Evolutionary conservation across 306 rosid species (phyloP), one percentile per base, ranked within the genome.

Genomic region (Medicago arabica): DNA sequence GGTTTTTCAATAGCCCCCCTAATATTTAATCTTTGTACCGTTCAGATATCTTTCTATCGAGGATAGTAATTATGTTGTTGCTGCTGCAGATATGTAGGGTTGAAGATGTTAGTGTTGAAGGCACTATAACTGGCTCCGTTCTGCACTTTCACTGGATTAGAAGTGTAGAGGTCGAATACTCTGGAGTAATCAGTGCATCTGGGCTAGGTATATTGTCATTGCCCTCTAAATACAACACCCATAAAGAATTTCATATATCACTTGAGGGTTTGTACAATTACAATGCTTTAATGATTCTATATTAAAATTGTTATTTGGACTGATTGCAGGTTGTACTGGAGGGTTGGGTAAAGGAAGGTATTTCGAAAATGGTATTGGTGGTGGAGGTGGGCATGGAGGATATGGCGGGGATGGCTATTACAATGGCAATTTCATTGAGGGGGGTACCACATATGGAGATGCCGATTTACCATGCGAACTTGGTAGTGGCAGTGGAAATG

Each of bases 401-500:
- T 83, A 81, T 81, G 98, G 98, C n/a, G 98, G 97, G 36, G 93
- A 92, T 71, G 98, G 97, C 65, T 92, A 85, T 83, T 95, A 85
- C 67, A 62, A 85, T 44, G 97, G 96, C 15, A 89, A 69, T 73
- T 95, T 84, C 71, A 86, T 92, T 80, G 96, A 92, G 15, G 99
- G 99, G 10, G 99, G 99, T 79, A 71, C 49, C 61, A 63, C 88
- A 16, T 89, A 95, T 75, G 99, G 99, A 72, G 85, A 95, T 88
- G 91, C 81, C 68, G 92, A 89, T 80, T 81, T 95, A 72, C 99
- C 99, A 3, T 95, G 99, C 83, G 93, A 95, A 83, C 99, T 95
- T 76, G 99, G 99, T 55, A 95, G 99, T 68, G 99, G 99, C 76
- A 95, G 99, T 81, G 99, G 99, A 66, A 90, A 95, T 86, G 84